Percentiles rank a stretch among this genome's conserved stretches.
phyloP scores from a whole-genome alignment of 1,139 yeast genomes.

The Taphrina flavorubra region DNA sequence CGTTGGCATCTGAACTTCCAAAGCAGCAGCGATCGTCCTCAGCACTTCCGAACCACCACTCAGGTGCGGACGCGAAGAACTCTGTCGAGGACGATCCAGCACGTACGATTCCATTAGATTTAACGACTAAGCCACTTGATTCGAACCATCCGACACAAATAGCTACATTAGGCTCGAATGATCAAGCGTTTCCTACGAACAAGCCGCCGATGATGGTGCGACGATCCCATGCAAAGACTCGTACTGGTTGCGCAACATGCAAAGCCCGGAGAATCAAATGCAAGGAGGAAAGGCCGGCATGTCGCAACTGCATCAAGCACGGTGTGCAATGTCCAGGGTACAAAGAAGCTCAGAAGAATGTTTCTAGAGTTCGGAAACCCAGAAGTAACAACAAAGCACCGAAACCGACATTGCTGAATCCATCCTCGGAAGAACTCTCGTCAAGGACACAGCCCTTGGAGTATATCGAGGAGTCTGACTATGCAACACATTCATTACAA shows the following conservation, averaged over 20 bases:
- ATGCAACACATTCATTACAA: not conserved
- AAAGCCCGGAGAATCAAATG: conserved; percentile 37
- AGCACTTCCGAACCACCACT: no score
- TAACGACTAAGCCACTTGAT: not conserved
- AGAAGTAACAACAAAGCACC: conserved; percentile 5
- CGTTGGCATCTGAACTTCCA: not conserved
- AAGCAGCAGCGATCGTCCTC: no score
- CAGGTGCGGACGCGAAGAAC: no score
- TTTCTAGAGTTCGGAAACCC: not conserved
- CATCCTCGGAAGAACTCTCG: not conserved
- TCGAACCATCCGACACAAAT: not conserved
- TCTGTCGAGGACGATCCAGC: no score
- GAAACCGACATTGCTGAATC: not conserved
- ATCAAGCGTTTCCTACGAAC: not conserved
- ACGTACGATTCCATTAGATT: not conserved
- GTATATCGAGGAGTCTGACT: conserved; percentile 7
- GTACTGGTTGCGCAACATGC: conserved; percentile 39
- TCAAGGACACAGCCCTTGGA: conserved; percentile 19
- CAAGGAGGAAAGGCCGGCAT: conserved; percentile 34
- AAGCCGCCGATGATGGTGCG: conserved; percentile 21
- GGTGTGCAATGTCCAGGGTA: conserved; percentile 38
- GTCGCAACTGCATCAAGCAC: conserved; percentile 39
- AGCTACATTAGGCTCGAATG: not conserved
- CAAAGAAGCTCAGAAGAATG: conserved; percentile 26
- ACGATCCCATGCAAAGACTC: conserved; percentile 37